These are phyloP conservation scores for Euclidium syriacum DNA, from an alignment of 345 rosid genomes.

Conservation along the genomic window DNA sequence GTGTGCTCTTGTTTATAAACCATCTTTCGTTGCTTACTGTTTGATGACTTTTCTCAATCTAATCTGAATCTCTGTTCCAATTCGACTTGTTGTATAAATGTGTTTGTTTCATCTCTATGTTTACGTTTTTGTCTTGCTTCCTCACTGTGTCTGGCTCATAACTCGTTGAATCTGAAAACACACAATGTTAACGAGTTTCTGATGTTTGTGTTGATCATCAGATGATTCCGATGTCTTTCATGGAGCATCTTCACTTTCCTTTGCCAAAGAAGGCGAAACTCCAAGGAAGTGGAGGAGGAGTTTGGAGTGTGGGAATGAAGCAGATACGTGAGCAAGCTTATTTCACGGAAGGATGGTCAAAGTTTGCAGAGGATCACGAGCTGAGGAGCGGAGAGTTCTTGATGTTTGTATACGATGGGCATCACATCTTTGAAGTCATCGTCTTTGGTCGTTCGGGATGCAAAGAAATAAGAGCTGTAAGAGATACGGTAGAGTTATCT, in stretches of 20 bases:
- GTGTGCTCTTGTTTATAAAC: too few relatives aligned
- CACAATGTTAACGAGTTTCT: too few relatives aligned
- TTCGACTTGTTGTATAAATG: too few relatives aligned
- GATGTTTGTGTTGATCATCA: background rate
- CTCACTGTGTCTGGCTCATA: too few relatives aligned
- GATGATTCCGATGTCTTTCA: constrained; percentile 17
- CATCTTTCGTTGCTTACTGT: too few relatives aligned
- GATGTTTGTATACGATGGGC: constrained; percentile 20
- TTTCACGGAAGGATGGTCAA: constrained; percentile 21
- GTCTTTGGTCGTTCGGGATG: background rate
- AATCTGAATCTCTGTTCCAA: too few relatives aligned
- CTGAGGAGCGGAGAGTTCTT: constrained; percentile 22
- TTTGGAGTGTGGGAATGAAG: constrained; percentile 6
- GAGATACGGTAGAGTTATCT: background rate
- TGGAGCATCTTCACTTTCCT: constrained; percentile 5
- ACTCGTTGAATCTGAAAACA: too few relatives aligned
- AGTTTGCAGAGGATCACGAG: constrained; percentile 14
- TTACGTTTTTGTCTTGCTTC: too few relatives aligned
- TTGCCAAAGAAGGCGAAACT: constrained; percentile 6
- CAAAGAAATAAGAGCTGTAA: constrained; percentile 20
- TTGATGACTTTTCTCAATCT: too few relatives aligned
- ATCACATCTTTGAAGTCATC: constrained; percentile 20
- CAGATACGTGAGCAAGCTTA: background rate
- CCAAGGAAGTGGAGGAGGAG: constrained; percentile 13
- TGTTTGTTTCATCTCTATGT: too few relatives aligned